Evolutionary conservation across 2,329 filamentous ascomycete genomes (phyloP).

Genomic region (Apiospora sp.): DNA sequence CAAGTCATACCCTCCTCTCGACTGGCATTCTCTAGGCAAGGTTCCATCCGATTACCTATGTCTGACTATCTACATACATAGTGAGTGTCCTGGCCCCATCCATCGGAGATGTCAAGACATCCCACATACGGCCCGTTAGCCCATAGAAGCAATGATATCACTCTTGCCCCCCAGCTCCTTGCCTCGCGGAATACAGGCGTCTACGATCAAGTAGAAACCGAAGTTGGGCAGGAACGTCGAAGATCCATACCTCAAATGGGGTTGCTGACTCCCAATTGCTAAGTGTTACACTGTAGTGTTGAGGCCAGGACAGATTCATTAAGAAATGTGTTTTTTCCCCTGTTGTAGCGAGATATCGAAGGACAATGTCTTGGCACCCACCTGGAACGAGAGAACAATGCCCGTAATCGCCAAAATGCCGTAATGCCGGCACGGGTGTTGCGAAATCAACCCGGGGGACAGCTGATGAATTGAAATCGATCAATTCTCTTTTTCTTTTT

Average conservation of each 20-base stretch:
- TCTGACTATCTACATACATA: constrained; percentile 13
- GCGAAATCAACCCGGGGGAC: not conserved
- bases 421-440: not conserved
- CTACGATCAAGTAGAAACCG: constrained; percentile 9
- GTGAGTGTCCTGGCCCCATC: constrained; percentile 4
- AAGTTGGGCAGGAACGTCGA: not conserved
- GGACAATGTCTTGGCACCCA: constrained; percentile 12
- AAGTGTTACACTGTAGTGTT: not conserved
- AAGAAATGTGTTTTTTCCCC: not conserved
- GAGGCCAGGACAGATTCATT: not conserved
- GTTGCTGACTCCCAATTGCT: not conserved
- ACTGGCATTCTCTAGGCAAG: constrained; percentile 4
- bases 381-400: not conserved
- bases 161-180: not conserved
- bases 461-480: not conserved
- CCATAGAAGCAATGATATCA: constrained; percentile 12
- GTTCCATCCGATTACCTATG: constrained; percentile 11
- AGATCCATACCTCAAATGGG: not conserved
- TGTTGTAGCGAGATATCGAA: not conserved
- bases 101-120: constrained; percentile 3
- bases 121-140: not conserved
- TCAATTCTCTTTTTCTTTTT: constrained; percentile 3
- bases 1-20: not conserved
- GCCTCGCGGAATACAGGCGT: not conserved
- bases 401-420: not conserved